Conservation (phyloP, 129 eudicot species). For the Pseudognaphalium luteoalbum region DNA sequence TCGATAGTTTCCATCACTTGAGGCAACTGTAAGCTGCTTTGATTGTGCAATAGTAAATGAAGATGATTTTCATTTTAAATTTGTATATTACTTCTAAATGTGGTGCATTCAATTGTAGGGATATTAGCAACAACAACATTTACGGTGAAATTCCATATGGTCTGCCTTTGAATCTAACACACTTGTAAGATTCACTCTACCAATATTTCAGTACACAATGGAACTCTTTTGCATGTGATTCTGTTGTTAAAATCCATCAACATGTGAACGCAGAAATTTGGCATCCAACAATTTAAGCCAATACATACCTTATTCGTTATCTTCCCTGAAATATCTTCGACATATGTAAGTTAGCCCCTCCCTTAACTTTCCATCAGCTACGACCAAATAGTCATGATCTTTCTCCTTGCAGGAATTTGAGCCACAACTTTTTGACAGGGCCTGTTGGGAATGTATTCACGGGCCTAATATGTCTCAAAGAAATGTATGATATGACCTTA, state of each 20-base stretch:
- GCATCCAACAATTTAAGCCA: conserved; percentile 71
- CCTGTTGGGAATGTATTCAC: conserved; percentile 72
- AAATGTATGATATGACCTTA: conserved; percentile 54
- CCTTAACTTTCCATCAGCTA: conserved; percentile 1
- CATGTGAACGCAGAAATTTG: conserved; percentile 60
- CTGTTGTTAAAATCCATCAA: neutral
- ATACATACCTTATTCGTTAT: conserved; percentile 65
- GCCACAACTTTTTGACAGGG: conserved; percentile 81
- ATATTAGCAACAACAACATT: conserved; percentile 71
- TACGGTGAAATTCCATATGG: conserved; percentile 67
- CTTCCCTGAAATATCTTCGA: conserved; percentile 56
- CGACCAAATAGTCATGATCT: conserved; percentile 21
- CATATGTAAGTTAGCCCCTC: conserved; percentile 62
- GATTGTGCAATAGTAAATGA: conserved; percentile 10
- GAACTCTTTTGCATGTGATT: conserved; percentile 5
- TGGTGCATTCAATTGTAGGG: conserved; percentile 46
- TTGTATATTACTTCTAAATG: neutral
- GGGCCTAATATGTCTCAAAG: conserved; percentile 56
- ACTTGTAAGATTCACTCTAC: conserved; percentile 59
- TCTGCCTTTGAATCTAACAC: conserved; percentile 75
- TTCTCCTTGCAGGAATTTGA: conserved; percentile 70
- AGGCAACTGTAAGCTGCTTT: conserved; percentile 64
- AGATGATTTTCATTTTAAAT: neutral
- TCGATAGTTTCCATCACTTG: conserved; percentile 58
- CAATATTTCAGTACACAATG: conserved; percentile 1